These are phyloP conservation scores for Stachybotrys echinatus DNA, from an alignment of 2,329 filamentous ascomycete genomes.

Conservation along the genomic window DNA sequence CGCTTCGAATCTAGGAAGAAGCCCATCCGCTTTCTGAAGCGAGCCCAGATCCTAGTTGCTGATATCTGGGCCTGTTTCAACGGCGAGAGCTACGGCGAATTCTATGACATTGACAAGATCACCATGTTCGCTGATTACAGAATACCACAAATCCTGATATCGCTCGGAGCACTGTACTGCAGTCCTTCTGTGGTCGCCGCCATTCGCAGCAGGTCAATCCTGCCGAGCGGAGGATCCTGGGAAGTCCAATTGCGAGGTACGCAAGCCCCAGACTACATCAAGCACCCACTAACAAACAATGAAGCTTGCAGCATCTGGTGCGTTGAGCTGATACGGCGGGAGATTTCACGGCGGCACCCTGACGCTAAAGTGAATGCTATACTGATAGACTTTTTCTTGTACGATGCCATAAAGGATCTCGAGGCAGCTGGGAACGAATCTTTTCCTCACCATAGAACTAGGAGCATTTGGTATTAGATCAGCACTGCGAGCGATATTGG, in stretches of 20 bases:
- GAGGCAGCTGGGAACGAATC: slow-evolving; percentile 58
- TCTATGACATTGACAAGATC: slow-evolving; percentile 87
- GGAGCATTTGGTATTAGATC: slow-evolving; percentile 86
- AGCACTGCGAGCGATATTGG: background rate
- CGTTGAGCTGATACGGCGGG: slow-evolving; percentile 78
- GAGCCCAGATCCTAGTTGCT: slow-evolving; percentile 92
- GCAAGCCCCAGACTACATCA: slow-evolving; percentile 6
- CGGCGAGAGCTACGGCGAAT: slow-evolving; percentile 71
- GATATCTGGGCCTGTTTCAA: slow-evolving; percentile 96
- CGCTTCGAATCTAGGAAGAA: slow-evolving; percentile 64
- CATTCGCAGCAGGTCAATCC: slow-evolving; percentile 57
- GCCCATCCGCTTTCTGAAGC: slow-evolving; percentile 78
- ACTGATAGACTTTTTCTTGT: slow-evolving; percentile 94
- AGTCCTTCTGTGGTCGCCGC: slow-evolving; percentile 71
- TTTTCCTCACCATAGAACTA: slow-evolving; percentile 76
- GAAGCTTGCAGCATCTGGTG: slow-evolving; percentile 91
- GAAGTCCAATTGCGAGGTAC: slow-evolving; percentile 82
- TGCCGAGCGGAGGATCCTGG: slow-evolving; percentile 70
- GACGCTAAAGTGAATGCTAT: slow-evolving; percentile 76
- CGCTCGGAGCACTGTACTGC: slow-evolving; percentile 76
- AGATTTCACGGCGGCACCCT: slow-evolving; percentile 71
- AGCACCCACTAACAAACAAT: slow-evolving; percentile 7
- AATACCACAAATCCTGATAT: slow-evolving; percentile 86
- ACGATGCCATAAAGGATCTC: slow-evolving; percentile 86
- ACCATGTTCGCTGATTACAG: slow-evolving; percentile 99